phyloP scores from a whole-genome alignment of 768 basidiomycete species.

The Mrakia gelida region DNA sequence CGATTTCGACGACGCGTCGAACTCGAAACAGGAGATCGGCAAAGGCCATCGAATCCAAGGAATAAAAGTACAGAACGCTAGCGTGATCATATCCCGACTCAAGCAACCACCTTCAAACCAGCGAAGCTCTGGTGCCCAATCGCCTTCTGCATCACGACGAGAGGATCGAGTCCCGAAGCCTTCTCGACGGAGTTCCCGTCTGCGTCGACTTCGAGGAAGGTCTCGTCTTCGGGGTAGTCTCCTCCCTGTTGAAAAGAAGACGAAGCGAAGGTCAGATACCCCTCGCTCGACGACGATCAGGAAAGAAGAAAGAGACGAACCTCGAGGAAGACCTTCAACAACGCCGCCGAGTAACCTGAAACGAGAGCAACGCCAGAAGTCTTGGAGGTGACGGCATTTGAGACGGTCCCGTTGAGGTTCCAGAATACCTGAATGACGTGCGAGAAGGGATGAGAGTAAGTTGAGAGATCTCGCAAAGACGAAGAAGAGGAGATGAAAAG shows the following conservation, averaged over 20 bases:
- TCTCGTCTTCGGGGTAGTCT: neutral
- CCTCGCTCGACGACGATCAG: neutral
- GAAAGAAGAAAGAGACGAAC: neutral
- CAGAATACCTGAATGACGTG: neutral
- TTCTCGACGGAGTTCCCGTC: neutral
- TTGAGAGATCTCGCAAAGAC: neutral
- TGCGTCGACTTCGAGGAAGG: neutral
- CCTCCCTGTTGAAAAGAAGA: neutral
- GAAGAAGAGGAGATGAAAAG: neutral
- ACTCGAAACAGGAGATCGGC: too few species aligned
- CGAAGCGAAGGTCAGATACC: neutral
- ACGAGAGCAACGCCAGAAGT: neutral
- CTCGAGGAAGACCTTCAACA: neutral
- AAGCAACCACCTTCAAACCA: neutral
- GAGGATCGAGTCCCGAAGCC: neutral
- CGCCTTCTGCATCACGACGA: neutral
- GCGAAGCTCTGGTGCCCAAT: neutral
- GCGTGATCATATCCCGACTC: too few species aligned
- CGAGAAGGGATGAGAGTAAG: neutral
- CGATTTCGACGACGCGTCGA: too few species aligned
- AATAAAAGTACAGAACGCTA: too few species aligned
- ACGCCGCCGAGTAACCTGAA: neutral
- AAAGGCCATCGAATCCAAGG: too few species aligned
- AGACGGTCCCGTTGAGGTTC: neutral
- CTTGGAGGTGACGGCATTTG: neutral